phyloP scores from a whole-genome alignment of 148 eudicot genomes.

The Arbutus unedo region DNA sequence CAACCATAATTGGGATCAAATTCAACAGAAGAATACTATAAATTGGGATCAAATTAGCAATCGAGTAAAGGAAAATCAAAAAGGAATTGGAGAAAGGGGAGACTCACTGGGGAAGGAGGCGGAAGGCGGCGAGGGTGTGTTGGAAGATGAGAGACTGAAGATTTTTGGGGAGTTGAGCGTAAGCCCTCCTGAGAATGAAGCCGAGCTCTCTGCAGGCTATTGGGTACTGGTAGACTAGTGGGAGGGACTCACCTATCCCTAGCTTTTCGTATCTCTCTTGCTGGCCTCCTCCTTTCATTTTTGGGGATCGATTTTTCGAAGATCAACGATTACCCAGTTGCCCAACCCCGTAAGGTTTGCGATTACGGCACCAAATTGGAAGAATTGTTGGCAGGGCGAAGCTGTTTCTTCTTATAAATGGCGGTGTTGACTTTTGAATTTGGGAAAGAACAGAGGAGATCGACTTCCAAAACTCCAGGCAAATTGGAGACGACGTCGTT shows the following conservation, averaged over 20 bases:
- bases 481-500: no score
- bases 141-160: constrained; percentile 69
- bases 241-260: constrained; percentile 43
- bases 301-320: background rate
- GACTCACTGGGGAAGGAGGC: constrained; percentile 65
- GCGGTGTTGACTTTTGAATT: no score
- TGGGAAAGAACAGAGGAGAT: no score
- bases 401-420: no score
- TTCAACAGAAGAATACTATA: background rate
- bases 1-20: background rate
- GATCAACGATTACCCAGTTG: background rate
- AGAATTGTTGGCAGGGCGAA: background rate
- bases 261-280: constrained; percentile 53
- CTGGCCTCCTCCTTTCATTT: constrained; percentile 7
- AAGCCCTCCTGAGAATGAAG: constrained; percentile 51
- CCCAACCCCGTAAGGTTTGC: background rate
- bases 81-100: background rate
- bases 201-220: constrained; percentile 59
- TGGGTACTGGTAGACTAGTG: constrained; percentile 36
- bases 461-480: no score
- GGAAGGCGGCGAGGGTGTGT: constrained; percentile 66
- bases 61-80: background rate
- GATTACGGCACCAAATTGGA: background rate
- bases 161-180: constrained; percentile 51
- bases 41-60: background rate